Conservation (phyloP, 2,329 filamentous ascomycete genomes). For the Aureobasidium sp. region DNA sequence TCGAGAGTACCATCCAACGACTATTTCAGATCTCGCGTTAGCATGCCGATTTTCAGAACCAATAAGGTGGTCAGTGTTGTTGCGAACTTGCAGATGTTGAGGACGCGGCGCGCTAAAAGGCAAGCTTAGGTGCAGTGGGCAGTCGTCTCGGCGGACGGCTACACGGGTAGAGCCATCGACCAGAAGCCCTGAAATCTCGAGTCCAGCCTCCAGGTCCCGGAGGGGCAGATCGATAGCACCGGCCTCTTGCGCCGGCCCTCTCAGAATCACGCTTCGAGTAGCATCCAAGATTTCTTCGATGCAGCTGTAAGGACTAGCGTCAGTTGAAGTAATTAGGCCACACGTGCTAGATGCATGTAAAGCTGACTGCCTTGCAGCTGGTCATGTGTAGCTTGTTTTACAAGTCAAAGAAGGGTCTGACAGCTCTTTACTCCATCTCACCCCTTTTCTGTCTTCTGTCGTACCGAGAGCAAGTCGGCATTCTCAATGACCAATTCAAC, state of each 20-base stretch:
- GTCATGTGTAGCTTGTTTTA: slow-evolving; percentile 3
- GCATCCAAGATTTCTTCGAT: background rate
- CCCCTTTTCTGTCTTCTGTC: background rate
- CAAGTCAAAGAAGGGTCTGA: background rate
- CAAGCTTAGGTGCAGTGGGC: background rate
- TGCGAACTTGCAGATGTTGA: background rate
- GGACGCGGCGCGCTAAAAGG: background rate
- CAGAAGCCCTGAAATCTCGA: background rate
- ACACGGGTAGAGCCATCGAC: slow-evolving; percentile 3
- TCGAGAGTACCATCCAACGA: background rate
- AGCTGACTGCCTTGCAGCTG: slow-evolving; percentile 5
- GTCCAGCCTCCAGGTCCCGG: slow-evolving; percentile 1
- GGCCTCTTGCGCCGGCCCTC: background rate
- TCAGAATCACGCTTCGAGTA: background rate
- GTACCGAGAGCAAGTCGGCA: background rate
- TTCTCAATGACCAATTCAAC: background rate
- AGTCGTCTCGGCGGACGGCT: slow-evolving; percentile 9
- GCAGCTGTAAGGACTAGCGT: slow-evolving; percentile 1
- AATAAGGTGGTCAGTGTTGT: background rate
- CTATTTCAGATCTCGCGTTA: slow-evolving; percentile 1
- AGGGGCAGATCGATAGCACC: background rate
- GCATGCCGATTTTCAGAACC: background rate
- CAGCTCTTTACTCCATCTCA: background rate
- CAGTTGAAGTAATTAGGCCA: background rate
- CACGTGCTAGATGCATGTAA: slow-evolving; percentile 10